Evolutionary conservation across 1,284 basidiomycete genomes (phyloP).

Genomic region (Rhizoctonia solani): DNA sequence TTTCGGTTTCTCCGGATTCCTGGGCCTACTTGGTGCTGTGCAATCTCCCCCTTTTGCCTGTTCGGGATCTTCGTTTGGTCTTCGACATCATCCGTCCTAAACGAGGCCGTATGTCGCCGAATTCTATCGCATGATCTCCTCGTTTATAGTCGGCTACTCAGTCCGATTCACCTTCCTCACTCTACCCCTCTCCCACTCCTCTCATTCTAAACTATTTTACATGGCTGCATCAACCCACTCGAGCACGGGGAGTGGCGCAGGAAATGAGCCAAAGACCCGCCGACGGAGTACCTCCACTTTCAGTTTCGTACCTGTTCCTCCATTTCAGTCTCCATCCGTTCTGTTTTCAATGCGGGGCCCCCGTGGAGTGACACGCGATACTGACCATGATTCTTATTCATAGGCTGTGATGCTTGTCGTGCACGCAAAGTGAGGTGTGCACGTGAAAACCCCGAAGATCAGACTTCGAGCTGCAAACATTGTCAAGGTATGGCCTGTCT

Average conservation of each 20-base stretch:
- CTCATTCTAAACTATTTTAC: neutral
- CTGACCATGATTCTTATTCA: conserved; percentile 1
- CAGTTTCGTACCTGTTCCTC: conserved; percentile 23
- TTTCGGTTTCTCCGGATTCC: conserved; percentile 22
- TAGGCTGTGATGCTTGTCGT: conserved; percentile 82
- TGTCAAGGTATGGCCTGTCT: neutral
- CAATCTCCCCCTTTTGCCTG: conserved; percentile 2
- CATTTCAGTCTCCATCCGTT: conserved; percentile 1
- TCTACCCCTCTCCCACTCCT: neutral
- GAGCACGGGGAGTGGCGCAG: neutral
- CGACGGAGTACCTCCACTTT: conserved; percentile 31
- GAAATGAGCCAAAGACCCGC: conserved; percentile 15
- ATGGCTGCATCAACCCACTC: conserved; percentile 22
- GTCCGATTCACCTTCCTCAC: neutral
- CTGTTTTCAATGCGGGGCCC: neutral
- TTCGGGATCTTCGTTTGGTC: conserved; percentile 27
- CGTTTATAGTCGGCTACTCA: conserved; percentile 26
- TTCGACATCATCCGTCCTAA: conserved; percentile 14
- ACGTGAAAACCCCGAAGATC: conserved; percentile 66
- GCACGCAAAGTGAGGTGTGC: conserved; percentile 82
- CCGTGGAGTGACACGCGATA: conserved; percentile 1
- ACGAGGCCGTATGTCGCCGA: conserved; percentile 19
- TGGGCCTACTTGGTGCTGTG: conserved; percentile 24
- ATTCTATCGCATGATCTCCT: conserved; percentile 16
- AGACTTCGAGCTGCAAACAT: conserved; percentile 32